Base-by-base conservation (phyloP, 371 early-diverging fungal species). In the Funneliformis caledonium region DNA sequence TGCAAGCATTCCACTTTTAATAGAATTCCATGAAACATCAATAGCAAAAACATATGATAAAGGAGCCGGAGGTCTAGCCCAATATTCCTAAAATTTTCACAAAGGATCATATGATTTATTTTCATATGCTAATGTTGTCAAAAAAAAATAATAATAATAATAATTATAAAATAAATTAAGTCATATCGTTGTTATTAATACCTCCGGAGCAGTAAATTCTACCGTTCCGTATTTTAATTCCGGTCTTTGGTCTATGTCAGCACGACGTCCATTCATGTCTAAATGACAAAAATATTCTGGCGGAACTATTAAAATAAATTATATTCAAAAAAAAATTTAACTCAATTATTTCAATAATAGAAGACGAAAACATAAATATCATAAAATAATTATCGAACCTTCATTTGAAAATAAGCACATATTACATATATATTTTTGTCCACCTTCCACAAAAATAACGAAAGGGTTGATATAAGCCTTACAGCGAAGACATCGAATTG, bases 401-500 rank as follows among this genome's bases (percentile, higher is more conserved):
- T 94, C 91, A 83, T 96, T 99, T 73, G 92, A 94, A 82, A 92
- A 93, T 42, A 88, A 87, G 87, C 99, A 99, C 78, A 98, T 86
- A 84, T 98, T 99, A 85, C 99, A 99, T 14, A 93, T 87, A 83
- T 93, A 98, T 78, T 91, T 92, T 65, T 94, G 89, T 6, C 99
- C 99, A 2, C 96, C 97, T 45, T 96, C 93, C 10, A 92, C 90
- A 82, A 95, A 98, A 48, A 84, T 86, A 84, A 96, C 93, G 87
- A 90, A 92, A 8, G 96, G 96, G 85, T 98, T 98, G 82, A 98
- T 90, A 82, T 99, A 99, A 0, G 93, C 96, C 78, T 94, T 93
- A 90, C 99, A 99, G 2, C 98, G 92, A 37, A 86, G 84, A 84
- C 99, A 99, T 33, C 99, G 91, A 6, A 96, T 86, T 2, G 99